A percentile compares a stretch with the other conserved stretches of the same genome.
Evolutionary conservation across 768 basidiomycete species (phyloP).

Genomic region (Rhizopogon roseolus): DNA sequence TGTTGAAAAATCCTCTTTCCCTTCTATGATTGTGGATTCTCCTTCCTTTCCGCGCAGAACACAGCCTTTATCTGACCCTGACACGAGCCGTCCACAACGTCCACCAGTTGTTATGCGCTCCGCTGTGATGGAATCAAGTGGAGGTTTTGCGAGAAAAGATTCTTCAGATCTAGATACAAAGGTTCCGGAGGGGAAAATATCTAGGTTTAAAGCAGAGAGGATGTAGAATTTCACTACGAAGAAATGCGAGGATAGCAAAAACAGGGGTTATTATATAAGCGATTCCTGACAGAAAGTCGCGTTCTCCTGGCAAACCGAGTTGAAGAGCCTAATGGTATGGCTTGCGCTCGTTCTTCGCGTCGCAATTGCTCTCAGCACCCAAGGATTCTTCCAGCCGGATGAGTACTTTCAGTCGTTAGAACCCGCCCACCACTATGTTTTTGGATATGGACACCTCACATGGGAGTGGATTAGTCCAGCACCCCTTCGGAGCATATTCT

Average conservation of each 20-base stretch:
- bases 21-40: slow-evolving; percentile 9
- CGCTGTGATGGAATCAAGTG: slow-evolving; percentile 8
- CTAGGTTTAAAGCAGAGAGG: slow-evolving; percentile 33
- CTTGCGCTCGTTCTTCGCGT: slow-evolving; percentile 37
- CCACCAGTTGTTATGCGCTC: slow-evolving; percentile 19
- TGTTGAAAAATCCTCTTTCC: slow-evolving; percentile 2
- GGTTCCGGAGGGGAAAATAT: slow-evolving; percentile 12
- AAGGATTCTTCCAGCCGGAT: slow-evolving; percentile 94
- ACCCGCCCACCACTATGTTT: slow-evolving; percentile 83
- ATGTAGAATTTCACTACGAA: neutral
- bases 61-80: slow-evolving; percentile 18
- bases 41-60: slow-evolving; percentile 11
- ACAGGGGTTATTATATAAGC: neutral
- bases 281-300: neutral
- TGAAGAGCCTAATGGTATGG: neutral
- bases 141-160: neutral
- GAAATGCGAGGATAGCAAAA: neutral
- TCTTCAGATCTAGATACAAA: neutral
- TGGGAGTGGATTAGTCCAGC: slow-evolving; percentile 86
- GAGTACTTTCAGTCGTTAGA: slow-evolving; percentile 96
- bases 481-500: slow-evolving; percentile 78
- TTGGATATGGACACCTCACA: slow-evolving; percentile 87
- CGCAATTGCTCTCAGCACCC: slow-evolving; percentile 60
- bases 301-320: neutral
- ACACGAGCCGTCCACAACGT: slow-evolving; percentile 19